These are phyloP conservation scores for Microsporum canis DNA, from an alignment of 2,329 filamentous ascomycete genomes.

Conservation along the genomic window DNA sequence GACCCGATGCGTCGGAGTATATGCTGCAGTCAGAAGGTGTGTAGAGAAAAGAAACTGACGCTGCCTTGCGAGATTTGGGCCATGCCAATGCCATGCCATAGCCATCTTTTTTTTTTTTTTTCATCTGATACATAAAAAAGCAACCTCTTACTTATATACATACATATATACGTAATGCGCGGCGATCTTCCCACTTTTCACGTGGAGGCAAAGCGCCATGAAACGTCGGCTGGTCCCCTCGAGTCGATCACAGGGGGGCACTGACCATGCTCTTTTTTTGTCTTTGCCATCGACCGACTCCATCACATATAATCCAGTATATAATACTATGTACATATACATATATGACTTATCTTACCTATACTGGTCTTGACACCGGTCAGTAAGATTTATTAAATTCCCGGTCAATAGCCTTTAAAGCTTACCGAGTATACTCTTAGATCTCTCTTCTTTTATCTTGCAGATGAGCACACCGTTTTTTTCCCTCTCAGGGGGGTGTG, in stretches of 20 bases:
- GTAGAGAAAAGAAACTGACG: not conserved
- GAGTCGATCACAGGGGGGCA: conserved; percentile 4
- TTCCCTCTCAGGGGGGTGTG: not conserved
- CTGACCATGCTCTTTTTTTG: not conserved
- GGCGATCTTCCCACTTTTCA: conserved; percentile 3
- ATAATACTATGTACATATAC: not conserved
- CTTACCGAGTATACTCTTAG: not conserved
- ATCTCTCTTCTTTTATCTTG: not conserved
- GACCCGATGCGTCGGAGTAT: not conserved
- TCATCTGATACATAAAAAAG: not conserved
- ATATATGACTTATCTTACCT: not conserved
- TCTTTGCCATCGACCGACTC: no score
- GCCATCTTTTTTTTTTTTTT: not conserved
- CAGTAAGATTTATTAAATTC: not conserved
- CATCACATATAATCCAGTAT: not conserved
- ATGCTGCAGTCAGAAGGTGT: not conserved
- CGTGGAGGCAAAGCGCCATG: conserved; percentile 1
- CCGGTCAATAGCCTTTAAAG: not conserved
- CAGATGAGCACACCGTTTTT: not conserved
- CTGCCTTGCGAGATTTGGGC: not conserved
- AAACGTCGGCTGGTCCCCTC: not conserved
- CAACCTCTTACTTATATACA: not conserved
- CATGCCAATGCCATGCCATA: not conserved
- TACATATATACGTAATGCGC: not conserved
- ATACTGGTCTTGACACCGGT: no score